phyloP scores from a whole-genome alignment of 2,329 filamentous ascomycete species.

The Beauveria rudraprayagi region DNA sequence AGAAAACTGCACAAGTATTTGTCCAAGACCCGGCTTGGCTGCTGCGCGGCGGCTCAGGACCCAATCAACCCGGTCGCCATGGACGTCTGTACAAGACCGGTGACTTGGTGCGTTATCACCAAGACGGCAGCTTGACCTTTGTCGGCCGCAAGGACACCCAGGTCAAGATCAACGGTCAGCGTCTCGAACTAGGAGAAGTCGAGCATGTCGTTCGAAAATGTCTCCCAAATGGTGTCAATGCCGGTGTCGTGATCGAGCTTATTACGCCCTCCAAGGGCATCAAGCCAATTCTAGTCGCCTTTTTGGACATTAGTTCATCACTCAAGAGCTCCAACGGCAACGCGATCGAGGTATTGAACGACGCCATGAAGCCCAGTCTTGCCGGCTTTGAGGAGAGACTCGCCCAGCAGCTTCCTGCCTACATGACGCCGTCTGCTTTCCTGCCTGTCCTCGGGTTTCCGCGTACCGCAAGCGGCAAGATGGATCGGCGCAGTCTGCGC shows the following conservation, averaged over 20 bases:
- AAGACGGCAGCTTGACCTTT: conserved; percentile 27
- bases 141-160: conserved; percentile 45
- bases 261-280: conserved; percentile 7
- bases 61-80: not conserved
- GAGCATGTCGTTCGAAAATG: conserved; percentile 13
- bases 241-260: conserved; percentile 11
- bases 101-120: conserved; percentile 31
- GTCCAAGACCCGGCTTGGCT: conserved; percentile 8
- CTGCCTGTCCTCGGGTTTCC: conserved; percentile 5
- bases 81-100: conserved; percentile 18
- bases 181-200: conserved; percentile 34
- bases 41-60: not conserved
- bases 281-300: conserved; percentile 12
- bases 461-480: conserved; percentile 9
- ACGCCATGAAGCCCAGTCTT: not conserved
- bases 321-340: not conserved
- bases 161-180: conserved; percentile 47
- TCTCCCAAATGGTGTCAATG: not conserved
- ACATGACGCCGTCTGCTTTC: conserved; percentile 16
- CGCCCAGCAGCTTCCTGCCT: conserved; percentile 9
- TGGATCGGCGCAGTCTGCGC: conserved; percentile 10
- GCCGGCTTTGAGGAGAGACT: conserved; percentile 3
- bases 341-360: not conserved
- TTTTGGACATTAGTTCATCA: not conserved
- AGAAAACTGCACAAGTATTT: conserved; percentile 19